Base-by-base conservation (phyloP, 768 basidiomycete genomes). In the Phaeotremella skinneri region DNA sequence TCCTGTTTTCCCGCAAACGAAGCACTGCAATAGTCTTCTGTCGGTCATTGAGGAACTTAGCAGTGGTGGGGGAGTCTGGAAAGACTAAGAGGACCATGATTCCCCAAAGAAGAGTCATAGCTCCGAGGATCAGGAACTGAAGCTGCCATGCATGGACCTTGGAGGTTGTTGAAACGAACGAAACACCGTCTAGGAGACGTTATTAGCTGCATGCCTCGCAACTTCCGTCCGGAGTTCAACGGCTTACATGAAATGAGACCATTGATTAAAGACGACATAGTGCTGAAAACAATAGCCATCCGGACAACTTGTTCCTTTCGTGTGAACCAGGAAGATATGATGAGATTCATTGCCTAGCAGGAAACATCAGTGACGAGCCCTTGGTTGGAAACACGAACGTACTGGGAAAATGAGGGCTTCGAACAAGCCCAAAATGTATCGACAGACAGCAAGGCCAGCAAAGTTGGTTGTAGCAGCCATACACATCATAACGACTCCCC, bases 381-480 rank as follows among this genome's bases (percentile, higher is more conserved):
- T 26, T 61, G 37, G 20, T 80, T 81, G 34, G 81, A 78, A 1
- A 79, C 79, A 31, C 81, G 80, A 58, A 80, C 81, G 49, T 76
- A 76, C 17, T 16, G 81, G 81, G 20, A 66, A 70, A 49, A 64
- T 66, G 53, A 61, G 45, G 2, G 59, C 53, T 42, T 73, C 70
- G 43, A 69, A 67, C 0, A 72, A 20, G 14, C 70, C 70, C 4
- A 72, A 60, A 29, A 72, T 50, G 51, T 66, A 56, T 1, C 70
- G 52, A 23, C 49, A 53, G 27, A 55, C 68, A n/a, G 56, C 30
- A 21, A 67, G 48, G 4, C 55, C 50, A 1, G 61, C 56, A 30
- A 53, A 69, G 55, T 52, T 63, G 21, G 61, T 56, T 26, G 51
- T 55, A 2, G 56, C 66, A 14, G 63, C 61, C 4, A 45, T 49